Evolutionary conservation across 495 filamentous ascomycete species (phyloP), one percentile per base, ranked within the genome.

Genomic region (Aspergillus bertholletiae): DNA sequence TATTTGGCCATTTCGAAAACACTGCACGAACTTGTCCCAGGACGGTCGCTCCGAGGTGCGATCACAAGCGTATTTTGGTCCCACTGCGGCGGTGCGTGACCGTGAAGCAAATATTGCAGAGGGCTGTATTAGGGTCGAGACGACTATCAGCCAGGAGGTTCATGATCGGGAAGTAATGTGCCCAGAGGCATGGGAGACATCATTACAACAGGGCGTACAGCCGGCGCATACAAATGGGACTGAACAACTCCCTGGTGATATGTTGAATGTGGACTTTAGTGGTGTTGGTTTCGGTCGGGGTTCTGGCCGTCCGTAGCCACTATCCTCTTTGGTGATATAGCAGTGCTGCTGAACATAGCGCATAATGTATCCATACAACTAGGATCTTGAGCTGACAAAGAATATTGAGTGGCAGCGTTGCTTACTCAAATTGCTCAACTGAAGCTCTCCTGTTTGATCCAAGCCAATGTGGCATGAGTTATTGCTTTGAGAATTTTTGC

Each of bases 91-190:
- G 22, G 32, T 20, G 13, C 22, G 12, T 18, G 21, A 22, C 11
- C 15, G 24, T 12, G n/a, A 24, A 22, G 23, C 43, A 12, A 17
- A n/a, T 1, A 8, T 56, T 17, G 47, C 24, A 0, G 26, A 51
- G 21, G 46, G 51, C 7, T 45, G 39, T 24, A 58, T 58, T 22
- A 49, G 17, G 56, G 45, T 58, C 6, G 20, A 54, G 35, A 54
- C 51, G 1, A 43, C 37, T 12, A 54, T 58, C 15, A 46, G 50
- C 30, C 51, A 22, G 4, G 46, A 58, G 20, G 46, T 54, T 7
- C 46, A 54, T 15, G 51, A 46, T 40, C 50, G 56, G 12, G 45
- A 28, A 3, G 15, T 22, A 15, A 2, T n/a, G 15, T 37, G 11
- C 2, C 13, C 34, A 3, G 13, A 3, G 39, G 13, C 18, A 21